Evolutionary conservation across 2,329 filamentous ascomycete species (phyloP).

Genomic region (Verticillium klebahnii): DNA sequence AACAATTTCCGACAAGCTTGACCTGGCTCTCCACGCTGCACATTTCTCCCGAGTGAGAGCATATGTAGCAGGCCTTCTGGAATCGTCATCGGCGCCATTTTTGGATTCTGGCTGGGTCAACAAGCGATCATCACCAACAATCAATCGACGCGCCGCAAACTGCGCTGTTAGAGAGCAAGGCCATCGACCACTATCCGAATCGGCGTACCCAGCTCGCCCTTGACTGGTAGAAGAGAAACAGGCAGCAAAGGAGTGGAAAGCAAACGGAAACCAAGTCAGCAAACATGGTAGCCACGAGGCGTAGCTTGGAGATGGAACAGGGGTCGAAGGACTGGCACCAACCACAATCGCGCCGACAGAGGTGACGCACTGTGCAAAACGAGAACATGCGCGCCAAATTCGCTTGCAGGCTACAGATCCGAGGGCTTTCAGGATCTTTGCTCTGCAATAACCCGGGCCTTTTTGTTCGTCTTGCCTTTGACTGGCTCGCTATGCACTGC

Average conservation of each 20-base stretch:
- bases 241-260: too few relatives aligned
- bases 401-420: neutral
- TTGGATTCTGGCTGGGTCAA: neutral
- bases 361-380: neutral
- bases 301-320: neutral
- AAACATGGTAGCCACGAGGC: neutral
- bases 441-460: neutral
- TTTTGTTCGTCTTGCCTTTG: neutral
- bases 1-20: conserved; percentile 35
- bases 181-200: neutral
- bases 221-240: too few relatives aligned
- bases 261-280: neutral
- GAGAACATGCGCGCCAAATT: neutral
- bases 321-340: neutral
- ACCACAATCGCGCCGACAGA: neutral
- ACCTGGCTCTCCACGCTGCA: conserved; percentile 38
- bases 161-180: neutral
- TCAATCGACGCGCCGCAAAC: neutral
- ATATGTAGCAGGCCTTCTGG: conserved; percentile 19
- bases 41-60: conserved; percentile 27
- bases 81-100: conserved; percentile 1
- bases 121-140: neutral
- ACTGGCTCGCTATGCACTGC: neutral
- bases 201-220: neutral
- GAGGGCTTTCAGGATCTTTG: neutral